Conservation (phyloP, 2,329 filamentous ascomycete genomes). For the Botrytis cinerea region DNA sequence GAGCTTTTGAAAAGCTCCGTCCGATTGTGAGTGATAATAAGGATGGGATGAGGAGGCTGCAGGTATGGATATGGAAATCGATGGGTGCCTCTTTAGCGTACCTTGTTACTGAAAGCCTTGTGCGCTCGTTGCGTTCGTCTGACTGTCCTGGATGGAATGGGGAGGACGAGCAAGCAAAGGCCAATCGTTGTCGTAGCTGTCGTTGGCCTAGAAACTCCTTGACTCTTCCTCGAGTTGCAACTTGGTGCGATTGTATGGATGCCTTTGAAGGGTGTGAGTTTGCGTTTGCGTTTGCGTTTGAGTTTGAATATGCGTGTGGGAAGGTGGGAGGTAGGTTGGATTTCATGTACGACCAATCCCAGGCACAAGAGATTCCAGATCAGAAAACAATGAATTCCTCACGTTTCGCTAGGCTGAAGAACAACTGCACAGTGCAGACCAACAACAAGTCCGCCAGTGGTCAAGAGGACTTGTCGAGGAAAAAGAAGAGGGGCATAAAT, state of each 20-base stretch:
- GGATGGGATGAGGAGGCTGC: conserved; percentile 22
- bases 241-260: neutral
- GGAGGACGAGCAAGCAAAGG: neutral
- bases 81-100: neutral
- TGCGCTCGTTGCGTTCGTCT: conserved; percentile 5
- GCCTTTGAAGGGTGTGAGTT: neutral
- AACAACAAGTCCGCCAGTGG: neutral
- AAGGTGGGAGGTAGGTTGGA: neutral
- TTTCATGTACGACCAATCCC: neutral
- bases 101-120: conserved; percentile 14
- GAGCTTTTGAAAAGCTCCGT: conserved; percentile 23
- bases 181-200: neutral
- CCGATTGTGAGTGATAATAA: conserved; percentile 15
- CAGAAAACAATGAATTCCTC: conserved; percentile 11
- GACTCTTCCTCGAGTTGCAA: neutral
- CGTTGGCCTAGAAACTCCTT: neutral
- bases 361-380: neutral
- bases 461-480: neutral
- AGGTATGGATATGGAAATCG: neutral
- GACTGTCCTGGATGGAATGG: neutral
- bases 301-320: neutral
- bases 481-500: conserved; percentile 2
- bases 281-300: too few relatives aligned
- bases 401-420: conserved; percentile 15
- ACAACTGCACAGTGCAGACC: conserved; percentile 12